Evolutionary conservation across 208 protist species (phyloP).

Genomic region (Crithidia acanthocephali): DNA sequence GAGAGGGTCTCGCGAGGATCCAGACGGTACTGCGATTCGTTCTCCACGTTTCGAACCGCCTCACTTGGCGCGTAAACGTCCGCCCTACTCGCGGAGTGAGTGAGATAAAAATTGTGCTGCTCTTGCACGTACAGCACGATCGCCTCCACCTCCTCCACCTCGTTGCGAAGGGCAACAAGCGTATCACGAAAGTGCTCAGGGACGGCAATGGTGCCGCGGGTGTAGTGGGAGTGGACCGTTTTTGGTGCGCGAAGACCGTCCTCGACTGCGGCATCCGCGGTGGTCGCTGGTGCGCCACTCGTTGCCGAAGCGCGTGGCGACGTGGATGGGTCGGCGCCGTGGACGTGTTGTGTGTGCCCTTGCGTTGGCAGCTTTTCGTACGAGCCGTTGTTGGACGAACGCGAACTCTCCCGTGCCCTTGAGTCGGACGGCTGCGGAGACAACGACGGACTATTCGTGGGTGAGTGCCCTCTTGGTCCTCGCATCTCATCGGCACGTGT

Average conservation of each 20-base stretch:
- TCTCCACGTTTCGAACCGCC: background rate
- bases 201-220: slow-evolving; percentile 36
- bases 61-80: background rate
- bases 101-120: slow-evolving; percentile 48
- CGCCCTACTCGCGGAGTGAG: slow-evolving; percentile 4
- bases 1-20: slow-evolving; percentile 39
- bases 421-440: background rate
- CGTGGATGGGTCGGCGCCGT: background rate
- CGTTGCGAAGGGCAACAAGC: slow-evolving; percentile 39
- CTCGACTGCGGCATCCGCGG: background rate
- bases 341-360: background rate
- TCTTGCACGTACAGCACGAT: slow-evolving; percentile 46
- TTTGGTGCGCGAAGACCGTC: slow-evolving; percentile 19
- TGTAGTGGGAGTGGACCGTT: slow-evolving; percentile 28
- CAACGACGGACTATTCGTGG: background rate
- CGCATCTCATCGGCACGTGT: background rate
- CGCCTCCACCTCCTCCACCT: slow-evolving; percentile 58
- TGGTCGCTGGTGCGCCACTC: background rate
- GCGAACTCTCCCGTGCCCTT: background rate
- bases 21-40: background rate
- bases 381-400: background rate
- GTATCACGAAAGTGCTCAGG: slow-evolving; percentile 26
- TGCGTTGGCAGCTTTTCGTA: background rate
- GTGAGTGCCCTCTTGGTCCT: background rate
- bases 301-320: background rate